phyloP scores from a whole-genome alignment of 2,329 filamentous ascomycete genomes.

The Claviceps maximensis region DNA sequence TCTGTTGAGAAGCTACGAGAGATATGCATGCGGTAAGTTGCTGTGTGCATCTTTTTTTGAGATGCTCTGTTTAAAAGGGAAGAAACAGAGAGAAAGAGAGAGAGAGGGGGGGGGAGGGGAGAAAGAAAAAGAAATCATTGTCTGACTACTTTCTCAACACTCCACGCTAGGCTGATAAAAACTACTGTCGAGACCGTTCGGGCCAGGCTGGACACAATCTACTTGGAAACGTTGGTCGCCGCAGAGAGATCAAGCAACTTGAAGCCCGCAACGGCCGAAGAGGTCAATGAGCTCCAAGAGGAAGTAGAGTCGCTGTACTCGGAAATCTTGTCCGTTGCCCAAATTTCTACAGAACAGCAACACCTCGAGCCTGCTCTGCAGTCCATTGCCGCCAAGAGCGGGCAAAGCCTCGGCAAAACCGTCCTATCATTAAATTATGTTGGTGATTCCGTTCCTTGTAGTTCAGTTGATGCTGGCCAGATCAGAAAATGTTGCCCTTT shows the following conservation, averaged over 20 bases:
- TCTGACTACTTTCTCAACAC: not conserved
- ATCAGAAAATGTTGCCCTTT: not conserved
- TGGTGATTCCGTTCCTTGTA: not conserved
- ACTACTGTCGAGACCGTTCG: conserved; percentile 41
- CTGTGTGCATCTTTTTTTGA: not conserved
- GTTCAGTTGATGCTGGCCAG: not conserved
- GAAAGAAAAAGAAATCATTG: not conserved
- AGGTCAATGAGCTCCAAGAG: conserved; percentile 40
- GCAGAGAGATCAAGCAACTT: conserved; percentile 16
- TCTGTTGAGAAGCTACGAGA: conserved; percentile 45
- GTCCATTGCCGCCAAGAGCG: conserved; percentile 28
- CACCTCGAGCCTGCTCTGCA: conserved; percentile 47
- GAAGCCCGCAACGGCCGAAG: conserved; percentile 19
- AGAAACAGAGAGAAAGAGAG: too few relatives aligned
- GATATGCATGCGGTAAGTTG: conserved; percentile 35
- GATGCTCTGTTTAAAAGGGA: too few relatives aligned
- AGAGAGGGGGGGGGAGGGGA: not conserved
- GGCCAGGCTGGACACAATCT: conserved; percentile 41
- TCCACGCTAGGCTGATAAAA: conserved; percentile 41
- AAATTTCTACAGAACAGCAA: conserved; percentile 59
- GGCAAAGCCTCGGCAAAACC: conserved; percentile 30
- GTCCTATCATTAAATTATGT: conserved; percentile 38
- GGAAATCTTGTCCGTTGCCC: conserved; percentile 55
- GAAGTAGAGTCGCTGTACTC: conserved; percentile 58
- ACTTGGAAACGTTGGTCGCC: conserved; percentile 31